phyloP scores from a whole-genome alignment of 495 filamentous ascomycete genomes.

The Annulohypoxylon moriforme region DNA sequence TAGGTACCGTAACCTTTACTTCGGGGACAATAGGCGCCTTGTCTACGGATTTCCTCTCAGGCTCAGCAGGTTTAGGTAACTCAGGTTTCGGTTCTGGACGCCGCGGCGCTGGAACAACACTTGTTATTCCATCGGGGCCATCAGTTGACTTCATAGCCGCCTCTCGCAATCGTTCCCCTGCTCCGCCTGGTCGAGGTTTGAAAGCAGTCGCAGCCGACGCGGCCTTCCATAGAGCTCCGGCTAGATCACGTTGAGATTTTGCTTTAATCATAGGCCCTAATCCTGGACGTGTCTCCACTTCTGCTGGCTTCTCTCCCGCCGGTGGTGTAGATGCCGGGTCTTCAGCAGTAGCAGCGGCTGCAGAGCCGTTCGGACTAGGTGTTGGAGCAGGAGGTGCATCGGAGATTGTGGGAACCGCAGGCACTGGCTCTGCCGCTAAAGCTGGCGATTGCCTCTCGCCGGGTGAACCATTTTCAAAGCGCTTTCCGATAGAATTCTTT shows the following conservation, averaged over 20 bases:
- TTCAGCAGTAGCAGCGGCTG: slow-evolving; percentile 36
- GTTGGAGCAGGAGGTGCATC: slow-evolving; percentile 18
- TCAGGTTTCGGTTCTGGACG: slow-evolving; percentile 48
- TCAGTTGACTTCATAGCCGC: slow-evolving; percentile 63
- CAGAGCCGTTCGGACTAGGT: slow-evolving; percentile 36
- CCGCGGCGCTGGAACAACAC: slow-evolving; percentile 82
- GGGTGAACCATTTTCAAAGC: slow-evolving; percentile 28
- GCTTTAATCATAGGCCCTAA: slow-evolving; percentile 89
- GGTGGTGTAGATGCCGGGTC: slow-evolving; percentile 37
- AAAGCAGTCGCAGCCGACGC: slow-evolving; percentile 83
- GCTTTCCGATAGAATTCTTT: slow-evolving; percentile 49
- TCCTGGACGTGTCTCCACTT: slow-evolving; percentile 74
- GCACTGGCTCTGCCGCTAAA: slow-evolving; percentile 15
- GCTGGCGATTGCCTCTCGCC: slow-evolving; percentile 21
- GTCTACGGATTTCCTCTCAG: slow-evolving; percentile 50
- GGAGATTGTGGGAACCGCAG: slow-evolving; percentile 1
- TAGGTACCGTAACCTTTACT: slow-evolving; percentile 61
- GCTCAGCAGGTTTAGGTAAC: slow-evolving; percentile 36
- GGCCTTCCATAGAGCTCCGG: slow-evolving; percentile 83
- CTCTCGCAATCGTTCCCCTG: slow-evolving; percentile 75
- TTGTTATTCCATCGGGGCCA: slow-evolving; percentile 87
- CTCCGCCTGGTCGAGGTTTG: slow-evolving; percentile 84
- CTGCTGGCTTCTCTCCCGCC: slow-evolving; percentile 46
- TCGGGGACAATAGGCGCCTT: slow-evolving; percentile 57
- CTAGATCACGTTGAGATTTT: slow-evolving; percentile 75